A percentile compares a stretch with the other conserved stretches of the same genome.
Conservation (phyloP, 352 stramenopile species). For the Albugo candida region DNA sequence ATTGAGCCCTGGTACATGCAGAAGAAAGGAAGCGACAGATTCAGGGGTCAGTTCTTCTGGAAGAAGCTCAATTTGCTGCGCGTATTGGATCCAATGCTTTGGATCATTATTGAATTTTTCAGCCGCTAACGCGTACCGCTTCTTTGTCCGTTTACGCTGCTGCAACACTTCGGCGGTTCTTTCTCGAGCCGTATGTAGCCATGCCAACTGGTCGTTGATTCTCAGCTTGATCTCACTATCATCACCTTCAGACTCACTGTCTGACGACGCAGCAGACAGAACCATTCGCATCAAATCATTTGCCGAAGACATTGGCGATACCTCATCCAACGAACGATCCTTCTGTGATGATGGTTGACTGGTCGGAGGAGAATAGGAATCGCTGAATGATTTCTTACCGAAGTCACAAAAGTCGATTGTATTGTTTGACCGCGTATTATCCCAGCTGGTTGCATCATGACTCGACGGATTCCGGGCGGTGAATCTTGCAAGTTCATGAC, state of each 20-base stretch:
- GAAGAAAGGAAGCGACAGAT: conserved; percentile 83
- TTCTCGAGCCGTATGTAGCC: conserved; percentile 68
- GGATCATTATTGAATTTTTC: conserved; percentile 89
- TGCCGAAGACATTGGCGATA: conserved; percentile 69
- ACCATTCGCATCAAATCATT: conserved; percentile 69
- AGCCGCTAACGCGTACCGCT: conserved; percentile 74
- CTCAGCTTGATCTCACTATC: conserved; percentile 14
- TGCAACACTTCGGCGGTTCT: conserved; percentile 76
- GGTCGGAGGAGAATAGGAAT: background rate
- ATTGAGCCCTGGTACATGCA: conserved; percentile 80
- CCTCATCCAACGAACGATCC: conserved; percentile 48
- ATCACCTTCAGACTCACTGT: conserved; percentile 42
- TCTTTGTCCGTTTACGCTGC: conserved; percentile 83
- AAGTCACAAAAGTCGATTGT: too few species aligned
- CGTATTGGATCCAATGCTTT: conserved; percentile 84
- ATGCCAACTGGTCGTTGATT: conserved; percentile 37
- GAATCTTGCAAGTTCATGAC: conserved; percentile 47
- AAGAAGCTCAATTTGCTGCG: conserved; percentile 70
- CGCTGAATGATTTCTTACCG: conserved; percentile 4
- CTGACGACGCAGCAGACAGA: conserved; percentile 58
- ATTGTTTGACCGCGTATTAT: too few species aligned
- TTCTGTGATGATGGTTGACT: background rate
- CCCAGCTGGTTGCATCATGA: too few species aligned
- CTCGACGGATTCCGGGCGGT: conserved; percentile 12
- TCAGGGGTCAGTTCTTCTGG: conserved; percentile 70